phyloP scores from a whole-genome alignment of 176 grass and related monocot genomes.

The Hyparrhenia diplandra region DNA sequence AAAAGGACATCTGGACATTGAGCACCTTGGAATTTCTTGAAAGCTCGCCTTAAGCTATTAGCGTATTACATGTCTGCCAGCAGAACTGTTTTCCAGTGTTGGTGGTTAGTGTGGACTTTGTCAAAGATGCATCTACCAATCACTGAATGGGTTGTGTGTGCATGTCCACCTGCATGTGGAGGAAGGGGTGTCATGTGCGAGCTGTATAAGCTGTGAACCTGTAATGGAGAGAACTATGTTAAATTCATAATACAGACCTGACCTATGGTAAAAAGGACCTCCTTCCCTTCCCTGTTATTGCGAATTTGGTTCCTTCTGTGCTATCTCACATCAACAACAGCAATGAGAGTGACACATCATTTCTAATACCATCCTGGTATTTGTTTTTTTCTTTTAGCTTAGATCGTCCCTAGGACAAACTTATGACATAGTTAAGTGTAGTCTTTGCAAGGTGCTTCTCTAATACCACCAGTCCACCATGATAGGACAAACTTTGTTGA shows the following conservation, averaged over 20 bases:
- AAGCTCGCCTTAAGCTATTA: neutral
- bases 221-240: too few species aligned
- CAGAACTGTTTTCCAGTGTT: neutral
- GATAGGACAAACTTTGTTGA: neutral
- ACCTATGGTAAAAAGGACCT: too few species aligned
- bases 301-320: too few species aligned
- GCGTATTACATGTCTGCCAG: neutral
- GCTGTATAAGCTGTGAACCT: too few species aligned
- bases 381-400: neutral
- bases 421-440: neutral
- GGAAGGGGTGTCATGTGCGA: too few species aligned
- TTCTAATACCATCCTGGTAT: neutral
- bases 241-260: too few species aligned
- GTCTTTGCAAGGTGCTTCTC: neutral
- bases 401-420: neutral
- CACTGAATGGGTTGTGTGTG: too few species aligned
- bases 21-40: neutral
- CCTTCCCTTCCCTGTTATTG: too few species aligned
- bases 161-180: too few species aligned
- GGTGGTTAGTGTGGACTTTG: neutral
- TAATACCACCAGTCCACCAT: neutral
- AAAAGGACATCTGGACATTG: neutral
- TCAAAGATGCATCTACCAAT: neutral
- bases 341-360: neutral
- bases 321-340: too few species aligned